Evolutionary conservation across 176 grass and related monocot genomes (phyloP).

Genomic region (Ananas comosus): DNA sequence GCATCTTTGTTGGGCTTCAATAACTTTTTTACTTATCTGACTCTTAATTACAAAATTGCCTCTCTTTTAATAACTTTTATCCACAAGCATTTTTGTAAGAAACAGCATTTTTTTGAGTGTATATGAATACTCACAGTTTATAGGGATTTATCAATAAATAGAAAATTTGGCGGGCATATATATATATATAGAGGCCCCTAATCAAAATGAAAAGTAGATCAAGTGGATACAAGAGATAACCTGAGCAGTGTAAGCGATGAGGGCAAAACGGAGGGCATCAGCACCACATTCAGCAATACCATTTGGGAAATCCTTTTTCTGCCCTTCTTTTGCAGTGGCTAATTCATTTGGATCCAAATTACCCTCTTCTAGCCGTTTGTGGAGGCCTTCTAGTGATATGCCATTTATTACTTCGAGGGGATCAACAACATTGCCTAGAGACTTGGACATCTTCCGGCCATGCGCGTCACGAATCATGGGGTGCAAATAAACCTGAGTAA

Average conservation of each 20-base stretch:
- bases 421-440: conserved; percentile 73
- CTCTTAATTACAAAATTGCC: no score
- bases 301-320: conserved; percentile 73
- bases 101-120: no score
- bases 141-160: no score
- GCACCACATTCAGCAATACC: conserved; percentile 92
- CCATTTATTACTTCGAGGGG: conserved; percentile 90
- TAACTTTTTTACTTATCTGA: no score
- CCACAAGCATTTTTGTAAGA: no score
- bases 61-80: no score
- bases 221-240: neutral
- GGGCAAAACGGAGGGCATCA: conserved; percentile 78
- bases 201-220: neutral
- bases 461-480: conserved; percentile 88
- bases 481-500: conserved; percentile 72
- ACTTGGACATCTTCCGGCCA: conserved; percentile 83
- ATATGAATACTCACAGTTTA: no score
- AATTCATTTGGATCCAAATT: conserved; percentile 82
- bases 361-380: conserved; percentile 68
- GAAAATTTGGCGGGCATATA: no score
- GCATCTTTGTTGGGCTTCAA: no score
- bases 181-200: neutral
- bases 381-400: conserved; percentile 48
- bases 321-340: conserved; percentile 47
- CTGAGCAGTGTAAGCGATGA: conserved; percentile 31